Base-by-base conservation (phyloP, 1,284 basidiomycete species). In the Ganoderma multipileum region DNA sequence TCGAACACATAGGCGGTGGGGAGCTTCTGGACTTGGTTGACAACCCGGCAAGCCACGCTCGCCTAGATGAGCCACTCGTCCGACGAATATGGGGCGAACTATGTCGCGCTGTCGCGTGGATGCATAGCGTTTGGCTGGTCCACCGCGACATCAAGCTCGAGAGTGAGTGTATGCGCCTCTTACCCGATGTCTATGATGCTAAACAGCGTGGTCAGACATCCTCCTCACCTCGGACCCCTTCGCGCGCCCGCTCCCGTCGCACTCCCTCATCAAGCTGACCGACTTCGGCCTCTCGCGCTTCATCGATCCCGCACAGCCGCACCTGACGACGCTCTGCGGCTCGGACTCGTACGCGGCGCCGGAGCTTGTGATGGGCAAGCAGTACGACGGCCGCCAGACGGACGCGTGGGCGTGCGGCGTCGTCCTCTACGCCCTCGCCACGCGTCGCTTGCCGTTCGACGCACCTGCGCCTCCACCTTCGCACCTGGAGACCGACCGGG, bases 71-170 rank as follows among this genome's bases (percentile, higher is more conserved):
- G 75, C 81, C 81, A n/a, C 83, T 95, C 11, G 83, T 96, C 0
- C 82, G 90, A 41, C 81, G 94, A 50, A 90, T 97, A 70, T 96
- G 93, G 84, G 85, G 86, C 60, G 96, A 97, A 79, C 83, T 98
- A 1, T 89, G 87, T 68, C 87, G 88, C 59, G 95, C 92, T 1
- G 92, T 97, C 0, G 91, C 89, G 1, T 98, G 95, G 95, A 91
- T 98, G 89, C 96, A 98, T 77, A 85, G 88, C 58, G 91, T 95
- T 38, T 91, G 91, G 1, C 86, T 97, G 47, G 95, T 97, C 0
- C 96, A 98, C 81, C 87, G 96, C 2, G 96, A 98, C 81, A 91
- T 98, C 82, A 98, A 98, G 83, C 88, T 98, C 23, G 96, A 98
- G 81, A 98, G 95, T 96, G 76, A 76, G 94, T 87, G 28, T 23